These are phyloP conservation scores for Heritiera fomes DNA, from an alignment of 345 rosid species.

Conservation along the genomic window DNA sequence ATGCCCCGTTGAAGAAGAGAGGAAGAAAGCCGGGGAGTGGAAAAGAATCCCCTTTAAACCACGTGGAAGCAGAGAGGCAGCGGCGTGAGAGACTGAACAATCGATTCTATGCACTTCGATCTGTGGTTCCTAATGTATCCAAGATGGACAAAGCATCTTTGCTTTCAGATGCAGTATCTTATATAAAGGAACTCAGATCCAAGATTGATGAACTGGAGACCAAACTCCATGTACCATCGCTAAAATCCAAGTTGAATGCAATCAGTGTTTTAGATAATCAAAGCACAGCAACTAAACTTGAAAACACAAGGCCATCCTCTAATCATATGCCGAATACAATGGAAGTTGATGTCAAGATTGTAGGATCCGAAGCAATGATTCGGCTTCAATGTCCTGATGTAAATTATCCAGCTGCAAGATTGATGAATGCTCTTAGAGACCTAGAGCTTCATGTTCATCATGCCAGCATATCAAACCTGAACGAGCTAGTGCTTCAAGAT, in stretches of 20 bases:
- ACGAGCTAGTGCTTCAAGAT: slow-evolving; percentile 47
- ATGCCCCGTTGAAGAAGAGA: slow-evolving; percentile 26
- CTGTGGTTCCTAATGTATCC: slow-evolving; percentile 86
- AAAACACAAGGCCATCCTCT: slow-evolving; percentile 5
- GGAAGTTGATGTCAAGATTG: slow-evolving; percentile 53
- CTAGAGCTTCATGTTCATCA: slow-evolving; percentile 47
- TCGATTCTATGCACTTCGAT: slow-evolving; percentile 71
- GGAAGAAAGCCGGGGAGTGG: slow-evolving; percentile 40
- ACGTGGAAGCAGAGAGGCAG: slow-evolving; percentile 82
- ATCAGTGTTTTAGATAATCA: slow-evolving; percentile 10
- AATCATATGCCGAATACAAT: slow-evolving; percentile 9
- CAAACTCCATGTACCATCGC: slow-evolving; percentile 20
- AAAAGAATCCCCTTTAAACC: slow-evolving; percentile 50
- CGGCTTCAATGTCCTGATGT: slow-evolving; percentile 41
- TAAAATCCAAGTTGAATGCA: slow-evolving; percentile 5
- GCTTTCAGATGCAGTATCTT: slow-evolving; percentile 65
- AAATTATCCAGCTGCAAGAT: slow-evolving; percentile 48
- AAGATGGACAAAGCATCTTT: slow-evolving; percentile 92
- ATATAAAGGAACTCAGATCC: slow-evolving; percentile 67
- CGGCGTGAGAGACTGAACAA: slow-evolving; percentile 80
- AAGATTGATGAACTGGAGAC: slow-evolving; percentile 52
- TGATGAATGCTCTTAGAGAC: slow-evolving; percentile 49
- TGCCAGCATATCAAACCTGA: slow-evolving; percentile 47
- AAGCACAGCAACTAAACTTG: slow-evolving; percentile 2
- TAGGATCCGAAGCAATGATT: slow-evolving; percentile 54